Evolutionary conservation across 192 early-diverging fungal genomes (phyloP), one percentile per base, ranked within the genome.

Genomic region (Backusella australiensis): DNA sequence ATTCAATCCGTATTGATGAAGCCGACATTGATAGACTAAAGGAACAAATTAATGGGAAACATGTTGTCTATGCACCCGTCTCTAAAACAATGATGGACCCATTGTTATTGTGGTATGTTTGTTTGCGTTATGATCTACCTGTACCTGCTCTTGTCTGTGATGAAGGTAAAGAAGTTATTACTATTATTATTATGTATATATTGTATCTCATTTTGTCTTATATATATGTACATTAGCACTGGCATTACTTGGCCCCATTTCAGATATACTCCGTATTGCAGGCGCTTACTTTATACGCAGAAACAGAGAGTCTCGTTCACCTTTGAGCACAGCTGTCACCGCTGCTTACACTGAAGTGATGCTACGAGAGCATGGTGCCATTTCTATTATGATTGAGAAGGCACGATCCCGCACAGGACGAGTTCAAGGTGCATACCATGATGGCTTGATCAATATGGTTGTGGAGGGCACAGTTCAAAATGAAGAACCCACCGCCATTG

Each of bases 371-470:
- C 82, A 83, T 39, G 76, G 79, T 9, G 78, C 82, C 14, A 34
- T 83, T 8, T 69, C 82, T 19, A 56, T 83, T 29, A 38, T 80
- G 21, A 52, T 83, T 32, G 82, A 83, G 49, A 74, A 74, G 26
- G 76, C 78, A 7, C 78, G 82, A 7, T 80, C 82, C 29, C 82
- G 82, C 35, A 80, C 78, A n/a, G 82, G 82, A 17, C 73, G 77
- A 66, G 17, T 80, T 11, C 82, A 83, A 73, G 41, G 59, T 0
- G 75, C 72, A 2, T 77, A 76, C 29, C 65, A 70, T 29, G 82
- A 83, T 72, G 82, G 82, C 15, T 8, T 83, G 1, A 32, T 83
- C 14, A 65, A 77, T 44, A 83, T 83, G 82, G 70, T 83, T 0
- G 38, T 83, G 26, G 82, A 83, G 5, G 82, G 78, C 15, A 74